Evolutionary conservation across 2,329 filamentous ascomycete species (phyloP).

Genomic region (Venturia aucupariae): DNA sequence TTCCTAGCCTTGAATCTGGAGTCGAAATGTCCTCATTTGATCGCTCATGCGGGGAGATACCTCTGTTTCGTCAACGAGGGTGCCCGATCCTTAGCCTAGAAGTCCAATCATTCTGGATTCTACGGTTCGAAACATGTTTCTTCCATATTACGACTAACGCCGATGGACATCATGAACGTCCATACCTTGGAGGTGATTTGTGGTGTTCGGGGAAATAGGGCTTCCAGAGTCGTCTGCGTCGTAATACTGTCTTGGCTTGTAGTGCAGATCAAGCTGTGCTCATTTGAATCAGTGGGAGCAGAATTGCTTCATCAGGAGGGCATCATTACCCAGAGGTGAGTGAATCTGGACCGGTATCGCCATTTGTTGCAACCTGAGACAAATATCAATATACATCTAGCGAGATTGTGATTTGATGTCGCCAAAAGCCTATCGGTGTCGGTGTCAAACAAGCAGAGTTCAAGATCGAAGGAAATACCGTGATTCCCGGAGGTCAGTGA

Average conservation of each 20-base stretch:
- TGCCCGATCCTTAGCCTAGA: background rate
- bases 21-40: background rate
- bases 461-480: no score
- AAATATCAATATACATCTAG: no score
- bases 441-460: no score
- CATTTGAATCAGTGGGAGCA: no score
- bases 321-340: no score
- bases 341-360: no score
- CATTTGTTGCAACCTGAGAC: no score
- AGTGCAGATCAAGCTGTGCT: background rate
- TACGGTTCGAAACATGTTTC: background rate
- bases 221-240: background rate
- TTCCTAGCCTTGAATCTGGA: background rate
- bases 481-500: background rate
- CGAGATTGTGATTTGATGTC: no score
- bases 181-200: background rate
- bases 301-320: no score
- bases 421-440: no score
- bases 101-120: background rate
- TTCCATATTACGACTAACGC: background rate
- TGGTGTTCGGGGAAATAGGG: background rate
- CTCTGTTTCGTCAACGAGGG: background rate
- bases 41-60: background rate
- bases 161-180: background rate
- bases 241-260: background rate